Percentiles rank a stretch among this genome's conserved stretches.
Evolutionary conservation across 1,284 basidiomycete species (phyloP).

Genomic region (Acaromyces ingoldii): DNA sequence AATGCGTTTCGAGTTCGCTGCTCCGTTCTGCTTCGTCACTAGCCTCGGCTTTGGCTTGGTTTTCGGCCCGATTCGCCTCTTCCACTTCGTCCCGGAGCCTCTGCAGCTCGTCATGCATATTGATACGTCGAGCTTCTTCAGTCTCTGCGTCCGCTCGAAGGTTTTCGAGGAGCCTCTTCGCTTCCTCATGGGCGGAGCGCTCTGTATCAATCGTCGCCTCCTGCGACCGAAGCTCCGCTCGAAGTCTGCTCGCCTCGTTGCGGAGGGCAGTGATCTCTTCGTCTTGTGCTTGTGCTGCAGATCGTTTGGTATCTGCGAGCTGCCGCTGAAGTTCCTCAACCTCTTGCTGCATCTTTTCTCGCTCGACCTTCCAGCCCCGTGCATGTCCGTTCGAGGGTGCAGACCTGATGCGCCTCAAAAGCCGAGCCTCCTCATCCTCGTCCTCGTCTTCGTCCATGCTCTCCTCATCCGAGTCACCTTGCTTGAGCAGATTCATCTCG

Average conservation of each 20-base stretch:
- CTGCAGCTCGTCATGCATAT: conserved; percentile 41
- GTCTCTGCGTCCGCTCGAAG: conserved; percentile 26
- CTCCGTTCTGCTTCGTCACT: conserved; percentile 34
- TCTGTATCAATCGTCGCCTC: conserved; percentile 1
- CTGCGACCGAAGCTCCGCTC: not conserved
- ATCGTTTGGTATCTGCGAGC: not conserved
- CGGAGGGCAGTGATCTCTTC: conserved; percentile 6
- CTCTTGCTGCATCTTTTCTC: not conserved
- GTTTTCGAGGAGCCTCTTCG: conserved; percentile 9
- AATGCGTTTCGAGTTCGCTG: conserved; percentile 33
- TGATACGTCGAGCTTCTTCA: conserved; percentile 32
- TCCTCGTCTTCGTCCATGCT: conserved; percentile 12
- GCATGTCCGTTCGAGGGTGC: not conserved
- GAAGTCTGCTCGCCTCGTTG: conserved; percentile 1
- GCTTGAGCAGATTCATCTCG: conserved; percentile 27
- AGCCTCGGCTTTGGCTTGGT: conserved; percentile 25
- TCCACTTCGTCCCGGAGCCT: conserved; percentile 33
- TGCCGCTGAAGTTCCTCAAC: conserved; percentile 5
- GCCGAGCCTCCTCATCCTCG: conserved; percentile 8
- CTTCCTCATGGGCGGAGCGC: conserved; percentile 1
- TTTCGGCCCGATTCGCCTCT: conserved; percentile 25
- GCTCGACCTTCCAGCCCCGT: too few species aligned
- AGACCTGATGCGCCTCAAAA: not conserved
- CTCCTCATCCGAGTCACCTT: not conserved
- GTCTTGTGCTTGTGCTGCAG: conserved; percentile 9